Conservation (phyloP, 345 rosid genomes). For the Moricandia moricandioides region DNA sequence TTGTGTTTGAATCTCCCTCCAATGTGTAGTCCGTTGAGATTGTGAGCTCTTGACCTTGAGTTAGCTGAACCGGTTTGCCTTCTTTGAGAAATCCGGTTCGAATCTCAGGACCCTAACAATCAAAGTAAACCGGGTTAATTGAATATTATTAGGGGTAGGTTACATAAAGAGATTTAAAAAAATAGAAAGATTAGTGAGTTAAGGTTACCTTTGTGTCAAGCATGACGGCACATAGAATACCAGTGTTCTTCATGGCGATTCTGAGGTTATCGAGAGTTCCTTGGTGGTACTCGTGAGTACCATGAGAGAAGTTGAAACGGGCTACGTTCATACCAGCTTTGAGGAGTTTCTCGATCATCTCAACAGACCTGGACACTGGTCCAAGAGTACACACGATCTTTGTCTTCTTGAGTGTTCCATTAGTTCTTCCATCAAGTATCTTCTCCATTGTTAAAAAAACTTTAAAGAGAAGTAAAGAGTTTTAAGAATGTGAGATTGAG, state of each 20-base stretch:
- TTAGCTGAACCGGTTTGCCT: slow-evolving; percentile 53
- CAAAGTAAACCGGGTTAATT: background rate
- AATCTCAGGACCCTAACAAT: slow-evolving; percentile 62
- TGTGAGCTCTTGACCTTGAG: slow-evolving; percentile 59
- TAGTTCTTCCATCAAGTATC: slow-evolving; percentile 24
- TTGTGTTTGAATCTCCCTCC: slow-evolving; percentile 51
- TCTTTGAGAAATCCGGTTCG: slow-evolving; percentile 62
- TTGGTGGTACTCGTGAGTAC: slow-evolving; percentile 39
- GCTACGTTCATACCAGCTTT: slow-evolving; percentile 68
- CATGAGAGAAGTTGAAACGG: slow-evolving; percentile 58
- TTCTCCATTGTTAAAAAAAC: slow-evolving; percentile 24
- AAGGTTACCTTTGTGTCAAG: slow-evolving; percentile 70
- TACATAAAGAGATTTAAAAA: background rate
- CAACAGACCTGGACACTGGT: slow-evolving; percentile 80
- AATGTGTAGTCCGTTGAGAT: slow-evolving; percentile 41
- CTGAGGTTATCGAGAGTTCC: slow-evolving; percentile 56
- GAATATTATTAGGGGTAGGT: background rate
- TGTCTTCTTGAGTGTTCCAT: slow-evolving; percentile 50
- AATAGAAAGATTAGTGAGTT: background rate
- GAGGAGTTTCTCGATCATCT: slow-evolving; percentile 62
- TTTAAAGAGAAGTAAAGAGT: no score
- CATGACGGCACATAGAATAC: slow-evolving; percentile 73
- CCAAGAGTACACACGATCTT: slow-evolving; percentile 99
- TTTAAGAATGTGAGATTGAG: background rate
- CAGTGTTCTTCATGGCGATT: slow-evolving; percentile 53